A percentile compares a stretch with the other conserved stretches of the same genome.
phyloP scores from a whole-genome alignment of 2,329 filamentous ascomycete genomes.

The Fusarium longipes region DNA sequence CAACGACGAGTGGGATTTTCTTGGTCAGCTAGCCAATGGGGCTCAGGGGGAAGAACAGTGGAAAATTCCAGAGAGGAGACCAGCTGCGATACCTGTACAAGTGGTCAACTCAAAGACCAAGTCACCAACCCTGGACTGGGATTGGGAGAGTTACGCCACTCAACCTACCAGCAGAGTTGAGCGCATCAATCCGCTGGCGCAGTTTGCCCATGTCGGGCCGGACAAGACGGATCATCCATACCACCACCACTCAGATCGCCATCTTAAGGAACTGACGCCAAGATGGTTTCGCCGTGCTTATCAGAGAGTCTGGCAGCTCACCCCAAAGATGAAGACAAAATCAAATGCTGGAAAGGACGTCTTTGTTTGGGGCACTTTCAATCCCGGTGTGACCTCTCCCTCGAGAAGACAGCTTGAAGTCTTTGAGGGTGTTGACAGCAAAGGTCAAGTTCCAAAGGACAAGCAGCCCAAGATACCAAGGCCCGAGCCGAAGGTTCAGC shows the following conservation, averaged over 20 bases:
- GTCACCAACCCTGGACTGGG: constrained; percentile 44
- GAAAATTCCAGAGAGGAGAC: constrained; percentile 51
- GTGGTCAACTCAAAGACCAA: neutral
- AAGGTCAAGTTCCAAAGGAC: constrained; percentile 34
- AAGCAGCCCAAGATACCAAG: constrained; percentile 25
- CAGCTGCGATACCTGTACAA: constrained; percentile 26
- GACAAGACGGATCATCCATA: constrained; percentile 54
- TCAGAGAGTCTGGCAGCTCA: constrained; percentile 57
- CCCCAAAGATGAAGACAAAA: constrained; percentile 55
- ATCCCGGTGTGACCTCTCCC: constrained; percentile 42
- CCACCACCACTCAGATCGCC: constrained; percentile 47
- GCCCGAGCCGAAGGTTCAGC: constrained; percentile 25
- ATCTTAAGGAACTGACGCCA: constrained; percentile 49
- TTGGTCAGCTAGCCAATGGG: constrained; percentile 61
- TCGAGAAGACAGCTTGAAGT: constrained; percentile 54
- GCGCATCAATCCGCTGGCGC: constrained; percentile 48
- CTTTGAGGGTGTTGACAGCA: constrained; percentile 60
- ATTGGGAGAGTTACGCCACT: constrained; percentile 58
- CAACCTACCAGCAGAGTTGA: constrained; percentile 55
- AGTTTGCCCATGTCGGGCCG: constrained; percentile 38
- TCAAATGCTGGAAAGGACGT: constrained; percentile 48
- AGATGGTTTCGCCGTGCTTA: constrained; percentile 63
- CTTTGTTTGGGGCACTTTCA: constrained; percentile 61
- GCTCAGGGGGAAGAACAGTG: constrained; percentile 53
- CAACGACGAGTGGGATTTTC: constrained; percentile 64